Percentiles rank a stretch among this genome's conserved stretches.
These are phyloP conservation scores for Kazachstania martiniae DNA, from an alignment of 805 yeast species.

Conservation along the genomic window DNA sequence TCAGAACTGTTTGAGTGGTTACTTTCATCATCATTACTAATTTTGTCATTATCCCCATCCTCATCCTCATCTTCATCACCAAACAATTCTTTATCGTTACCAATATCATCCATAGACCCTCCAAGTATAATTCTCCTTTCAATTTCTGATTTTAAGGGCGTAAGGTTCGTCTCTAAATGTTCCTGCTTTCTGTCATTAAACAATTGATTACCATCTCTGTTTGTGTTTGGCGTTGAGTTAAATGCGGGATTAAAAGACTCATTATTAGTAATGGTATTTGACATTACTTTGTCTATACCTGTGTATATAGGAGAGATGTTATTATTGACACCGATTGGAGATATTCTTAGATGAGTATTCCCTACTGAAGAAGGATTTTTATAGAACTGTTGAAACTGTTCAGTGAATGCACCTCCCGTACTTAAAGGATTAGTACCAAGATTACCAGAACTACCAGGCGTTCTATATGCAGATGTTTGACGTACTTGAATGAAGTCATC, in stretches of 20 bases:
- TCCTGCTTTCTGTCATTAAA: constrained; percentile 9
- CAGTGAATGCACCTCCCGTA: constrained; percentile 25
- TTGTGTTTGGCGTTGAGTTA: constrained; percentile 11
- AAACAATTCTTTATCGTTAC: constrained; percentile 22
- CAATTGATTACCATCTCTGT: constrained; percentile 8
- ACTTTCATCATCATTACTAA: not conserved
- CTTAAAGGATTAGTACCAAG: constrained; percentile 23
- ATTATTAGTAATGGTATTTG: no score
- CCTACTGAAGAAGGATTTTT: constrained; percentile 8
- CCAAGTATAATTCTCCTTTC: constrained; percentile 2
- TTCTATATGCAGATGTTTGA: constrained; percentile 30
- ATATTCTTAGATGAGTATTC: not conserved
- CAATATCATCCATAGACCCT: not conserved
- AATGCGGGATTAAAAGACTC: constrained; percentile 11
- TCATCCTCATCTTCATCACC: constrained; percentile 28
- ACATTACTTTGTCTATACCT: constrained; percentile 5
- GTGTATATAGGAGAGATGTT: constrained; percentile 8
- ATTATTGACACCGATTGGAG: constrained; percentile 1
- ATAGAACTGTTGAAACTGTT: constrained; percentile 22
- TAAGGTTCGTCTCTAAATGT: constrained; percentile 6
- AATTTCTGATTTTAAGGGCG: constrained; percentile 10
- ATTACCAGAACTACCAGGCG: constrained; percentile 24
- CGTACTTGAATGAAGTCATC: constrained; percentile 31
- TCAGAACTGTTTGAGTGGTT: not conserved
- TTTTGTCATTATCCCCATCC: constrained; percentile 21